Evolutionary conservation across 139 green algal species (phyloP).

Genomic region (Gonium pectorale): DNA sequence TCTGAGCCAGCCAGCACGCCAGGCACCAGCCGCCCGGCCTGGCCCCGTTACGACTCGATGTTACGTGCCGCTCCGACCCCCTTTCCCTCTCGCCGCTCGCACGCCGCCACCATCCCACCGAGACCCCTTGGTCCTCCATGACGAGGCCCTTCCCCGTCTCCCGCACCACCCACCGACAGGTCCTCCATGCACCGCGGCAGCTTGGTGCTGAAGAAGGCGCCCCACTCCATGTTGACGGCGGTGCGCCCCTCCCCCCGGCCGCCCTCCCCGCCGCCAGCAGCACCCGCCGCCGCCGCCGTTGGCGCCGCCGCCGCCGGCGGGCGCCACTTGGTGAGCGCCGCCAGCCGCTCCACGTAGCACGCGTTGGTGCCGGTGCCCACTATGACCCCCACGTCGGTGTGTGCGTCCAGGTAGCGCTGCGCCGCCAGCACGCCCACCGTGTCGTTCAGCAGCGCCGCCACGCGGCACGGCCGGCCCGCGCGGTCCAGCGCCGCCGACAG

Average conservation of each 20-base stretch:
- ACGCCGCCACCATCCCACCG: too few relatives aligned
- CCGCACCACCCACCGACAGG: slow-evolving; percentile 76
- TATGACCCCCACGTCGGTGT: slow-evolving; percentile 81
- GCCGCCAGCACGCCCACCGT: slow-evolving; percentile 80
- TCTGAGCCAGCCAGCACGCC: too few relatives aligned
- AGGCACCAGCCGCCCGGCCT: too few relatives aligned
- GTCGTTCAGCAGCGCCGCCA: slow-evolving; percentile 86
- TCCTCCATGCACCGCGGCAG: slow-evolving; percentile 79
- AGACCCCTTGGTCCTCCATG: too few relatives aligned
- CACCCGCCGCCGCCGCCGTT: background rate
- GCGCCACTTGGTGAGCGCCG: slow-evolving; percentile 63
- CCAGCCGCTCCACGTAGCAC: slow-evolving; percentile 78
- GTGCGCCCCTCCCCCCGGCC: slow-evolving; percentile 44
- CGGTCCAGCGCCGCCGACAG: slow-evolving; percentile 52
- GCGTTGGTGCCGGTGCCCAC: slow-evolving; percentile 92
- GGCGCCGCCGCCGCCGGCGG: background rate
- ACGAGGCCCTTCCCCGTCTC: too few relatives aligned
- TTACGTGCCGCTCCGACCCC: too few relatives aligned
- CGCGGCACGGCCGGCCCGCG: slow-evolving; percentile 46
- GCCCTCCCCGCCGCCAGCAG: too few relatives aligned
- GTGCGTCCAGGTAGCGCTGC: slow-evolving; percentile 71
- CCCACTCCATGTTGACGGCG: slow-evolving; percentile 86
- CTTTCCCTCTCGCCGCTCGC: too few relatives aligned
- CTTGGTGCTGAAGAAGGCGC: slow-evolving; percentile 66
- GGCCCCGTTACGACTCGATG: too few relatives aligned